A percentile compares a stretch with the other conserved stretches of the same genome.
phyloP scores from a whole-genome alignment of 805 yeast species.

The Myxozyma vanderwaltii region DNA sequence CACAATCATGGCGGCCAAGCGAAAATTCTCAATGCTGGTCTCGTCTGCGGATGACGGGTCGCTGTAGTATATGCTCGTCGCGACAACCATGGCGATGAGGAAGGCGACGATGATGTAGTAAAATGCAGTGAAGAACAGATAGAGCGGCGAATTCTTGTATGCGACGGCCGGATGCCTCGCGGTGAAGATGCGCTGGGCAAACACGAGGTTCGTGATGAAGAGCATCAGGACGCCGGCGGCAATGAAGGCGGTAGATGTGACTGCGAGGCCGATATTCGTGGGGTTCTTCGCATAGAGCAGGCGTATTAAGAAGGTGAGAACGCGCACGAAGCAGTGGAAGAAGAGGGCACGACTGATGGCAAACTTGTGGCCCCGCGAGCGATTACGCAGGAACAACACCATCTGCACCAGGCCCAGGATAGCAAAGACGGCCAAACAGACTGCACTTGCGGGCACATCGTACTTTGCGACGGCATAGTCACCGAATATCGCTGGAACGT shows the following conservation, averaged over 20 bases:
- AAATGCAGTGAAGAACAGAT: not conserved
- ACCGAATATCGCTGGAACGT: not conserved
- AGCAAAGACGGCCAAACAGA: not conserved
- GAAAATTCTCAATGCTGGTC: not conserved
- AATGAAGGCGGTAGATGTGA: not conserved
- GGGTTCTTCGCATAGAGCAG: not conserved
- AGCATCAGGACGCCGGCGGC: not conserved
- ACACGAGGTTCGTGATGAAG: not conserved
- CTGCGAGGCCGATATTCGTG: not conserved
- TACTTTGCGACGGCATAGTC: constrained; percentile 5
- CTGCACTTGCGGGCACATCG: constrained; percentile 3
- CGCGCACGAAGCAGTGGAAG: not conserved
- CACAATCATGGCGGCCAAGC: not conserved
- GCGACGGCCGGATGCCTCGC: constrained; percentile 2
- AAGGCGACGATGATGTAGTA: not conserved
- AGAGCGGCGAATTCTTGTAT: not conserved
- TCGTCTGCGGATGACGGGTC: not conserved
- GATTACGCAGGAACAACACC: not conserved
- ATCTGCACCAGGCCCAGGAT: not conserved
- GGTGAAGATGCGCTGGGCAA: constrained; percentile 8
- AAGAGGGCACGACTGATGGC: not conserved
- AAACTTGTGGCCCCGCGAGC: not conserved
- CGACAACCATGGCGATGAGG: not conserved
- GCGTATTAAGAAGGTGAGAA: not conserved
- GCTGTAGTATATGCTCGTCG: not conserved